A percentile compares a stretch with the other conserved stretches of the same genome.
Evolutionary conservation across 768 basidiomycete species (phyloP).

Genomic region (Hypsizygus marmoreus): DNA sequence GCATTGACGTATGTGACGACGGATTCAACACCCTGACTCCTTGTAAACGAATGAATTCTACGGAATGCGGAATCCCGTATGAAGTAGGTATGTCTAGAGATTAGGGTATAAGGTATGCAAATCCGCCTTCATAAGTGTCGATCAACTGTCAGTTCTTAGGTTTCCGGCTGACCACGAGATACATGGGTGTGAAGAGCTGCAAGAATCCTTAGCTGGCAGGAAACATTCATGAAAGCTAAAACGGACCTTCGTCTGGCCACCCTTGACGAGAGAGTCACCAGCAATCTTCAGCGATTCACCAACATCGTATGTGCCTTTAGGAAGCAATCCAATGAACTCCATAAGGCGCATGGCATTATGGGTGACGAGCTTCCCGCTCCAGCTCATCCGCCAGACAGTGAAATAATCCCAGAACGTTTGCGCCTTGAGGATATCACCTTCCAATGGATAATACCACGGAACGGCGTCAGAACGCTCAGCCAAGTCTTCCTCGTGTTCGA

Average conservation of each 20-base stretch:
- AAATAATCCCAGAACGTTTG: slow-evolving; percentile 93
- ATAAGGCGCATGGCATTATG: slow-evolving; percentile 77
- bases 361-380: slow-evolving; percentile 81
- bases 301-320: slow-evolving; percentile 91
- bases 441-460: slow-evolving; percentile 96
- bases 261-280: slow-evolving; percentile 74
- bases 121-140: neutral
- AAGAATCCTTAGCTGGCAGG: slow-evolving; percentile 8
- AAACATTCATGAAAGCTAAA: neutral
- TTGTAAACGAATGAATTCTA: neutral
- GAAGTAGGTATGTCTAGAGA: slow-evolving; percentile 14
- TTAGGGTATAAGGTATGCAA: slow-evolving; percentile 19
- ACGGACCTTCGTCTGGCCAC: slow-evolving; percentile 83
- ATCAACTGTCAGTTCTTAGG: slow-evolving; percentile 39
- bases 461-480: slow-evolving; percentile 78
- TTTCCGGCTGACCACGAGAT: slow-evolving; percentile 64
- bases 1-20: slow-evolving; percentile 1
- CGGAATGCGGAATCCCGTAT: slow-evolving; percentile 2
- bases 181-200: slow-evolving; percentile 90
- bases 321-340: slow-evolving; percentile 78
- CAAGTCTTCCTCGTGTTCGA: slow-evolving; percentile 92
- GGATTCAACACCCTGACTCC: neutral
- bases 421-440: slow-evolving; percentile 89
- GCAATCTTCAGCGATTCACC: slow-evolving; percentile 88
- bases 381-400: slow-evolving; percentile 88